Conservation (phyloP, 331 rosid species). For the Acacia concinna region DNA sequence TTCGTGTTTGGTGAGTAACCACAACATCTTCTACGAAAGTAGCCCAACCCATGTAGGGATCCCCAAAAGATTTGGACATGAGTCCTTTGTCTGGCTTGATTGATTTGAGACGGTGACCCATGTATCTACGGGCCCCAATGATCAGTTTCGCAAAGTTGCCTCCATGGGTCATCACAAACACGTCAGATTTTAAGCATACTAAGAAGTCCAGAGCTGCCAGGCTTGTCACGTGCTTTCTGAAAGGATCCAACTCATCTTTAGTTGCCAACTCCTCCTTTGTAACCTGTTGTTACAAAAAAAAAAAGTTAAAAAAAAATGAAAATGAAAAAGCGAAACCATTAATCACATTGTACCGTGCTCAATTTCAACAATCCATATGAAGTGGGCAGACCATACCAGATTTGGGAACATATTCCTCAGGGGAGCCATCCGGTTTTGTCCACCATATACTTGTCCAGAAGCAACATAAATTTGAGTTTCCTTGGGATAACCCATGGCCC, state of each 20-base stretch:
- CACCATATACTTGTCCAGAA: conserved; percentile 99
- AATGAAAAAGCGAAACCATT: neutral
- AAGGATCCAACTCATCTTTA: conserved; percentile 79
- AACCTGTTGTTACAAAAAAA: conserved; percentile 49
- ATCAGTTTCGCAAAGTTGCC: conserved; percentile 98
- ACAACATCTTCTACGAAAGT: conserved; percentile 91
- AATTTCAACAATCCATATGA: neutral
- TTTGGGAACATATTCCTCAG: conserved; percentile 95
- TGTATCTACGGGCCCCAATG: conserved; percentile 92
- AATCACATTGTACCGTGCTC: conserved; percentile 8
- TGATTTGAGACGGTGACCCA: conserved; percentile 93
- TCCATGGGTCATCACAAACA: conserved; percentile 98
- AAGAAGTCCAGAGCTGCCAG: conserved; percentile 99
- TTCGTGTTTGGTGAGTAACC: conserved; percentile 88
- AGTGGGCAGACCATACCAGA: conserved; percentile 55
- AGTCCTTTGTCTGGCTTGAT: conserved; percentile 98
- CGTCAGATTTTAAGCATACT: conserved; percentile 98
- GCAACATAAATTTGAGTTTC: conserved; percentile 99
- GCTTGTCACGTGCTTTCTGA: conserved; percentile 96
- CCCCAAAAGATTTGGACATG: conserved; percentile 99
- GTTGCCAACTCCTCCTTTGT: conserved; percentile 95
- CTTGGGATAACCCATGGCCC: conserved; percentile 97
- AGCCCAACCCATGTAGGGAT: conserved; percentile 99
- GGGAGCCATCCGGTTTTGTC: conserved; percentile 98
- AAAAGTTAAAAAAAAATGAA: no score